These are phyloP conservation scores for Chenopodium quinoa DNA, from an alignment of 148 eudicot genomes.

Conservation along the genomic window DNA sequence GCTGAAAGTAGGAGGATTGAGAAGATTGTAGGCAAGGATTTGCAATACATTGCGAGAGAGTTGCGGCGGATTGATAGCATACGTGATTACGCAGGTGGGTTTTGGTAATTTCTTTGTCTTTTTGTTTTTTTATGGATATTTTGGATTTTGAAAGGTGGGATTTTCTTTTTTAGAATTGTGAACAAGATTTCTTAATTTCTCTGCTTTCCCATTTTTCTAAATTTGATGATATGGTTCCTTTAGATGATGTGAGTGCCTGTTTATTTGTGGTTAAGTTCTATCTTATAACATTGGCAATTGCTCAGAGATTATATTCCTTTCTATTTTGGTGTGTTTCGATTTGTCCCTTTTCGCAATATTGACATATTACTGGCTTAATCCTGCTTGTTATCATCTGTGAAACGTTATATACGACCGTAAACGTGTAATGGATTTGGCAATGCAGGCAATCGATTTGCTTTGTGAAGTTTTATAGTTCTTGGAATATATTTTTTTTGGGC, in stretches of 20 bases:
- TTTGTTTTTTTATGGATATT: background rate
- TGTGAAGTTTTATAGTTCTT: background rate
- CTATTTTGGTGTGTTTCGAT: background rate
- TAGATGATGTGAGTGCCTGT: slow-evolving; percentile 7
- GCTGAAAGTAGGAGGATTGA: slow-evolving; percentile 24
- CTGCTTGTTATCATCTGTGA: background rate
- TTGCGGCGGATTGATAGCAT: slow-evolving; percentile 38
- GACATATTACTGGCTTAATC: background rate
- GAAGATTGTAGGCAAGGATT: slow-evolving; percentile 35
- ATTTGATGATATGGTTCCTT: slow-evolving; percentile 1
- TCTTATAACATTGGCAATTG: background rate
- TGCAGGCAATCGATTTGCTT: background rate
- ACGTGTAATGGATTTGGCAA: background rate
- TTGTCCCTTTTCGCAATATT: background rate
- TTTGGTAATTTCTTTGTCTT: slow-evolving; percentile 3
- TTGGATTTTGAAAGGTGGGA: background rate
- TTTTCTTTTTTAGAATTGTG: background rate
- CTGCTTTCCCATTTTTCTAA: background rate
- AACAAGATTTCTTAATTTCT: background rate
- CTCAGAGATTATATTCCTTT: background rate
- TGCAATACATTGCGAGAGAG: slow-evolving; percentile 36
- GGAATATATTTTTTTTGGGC: background rate
- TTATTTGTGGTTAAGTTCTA: slow-evolving; percentile 1
- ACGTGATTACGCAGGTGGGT: slow-evolving; percentile 43
- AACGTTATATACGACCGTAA: background rate